Conservation (phyloP, 305 asterid species). For the Ruellia speciosa region DNA sequence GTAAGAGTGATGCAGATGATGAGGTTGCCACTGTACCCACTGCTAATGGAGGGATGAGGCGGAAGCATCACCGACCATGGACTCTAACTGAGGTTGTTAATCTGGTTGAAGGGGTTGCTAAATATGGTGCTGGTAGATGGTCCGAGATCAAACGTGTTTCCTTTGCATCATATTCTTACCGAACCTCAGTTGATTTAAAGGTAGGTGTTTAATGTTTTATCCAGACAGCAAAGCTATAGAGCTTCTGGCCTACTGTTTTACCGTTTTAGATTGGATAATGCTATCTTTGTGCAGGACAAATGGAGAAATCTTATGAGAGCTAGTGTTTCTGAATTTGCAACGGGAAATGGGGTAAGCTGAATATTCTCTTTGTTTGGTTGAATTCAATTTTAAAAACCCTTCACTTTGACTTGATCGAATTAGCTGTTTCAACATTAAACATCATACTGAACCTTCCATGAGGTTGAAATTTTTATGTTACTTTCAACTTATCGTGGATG, state of each 20-base stretch:
- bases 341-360: constrained; percentile 58
- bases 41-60: constrained; percentile 65
- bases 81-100: constrained; percentile 79
- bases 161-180: constrained; percentile 74
- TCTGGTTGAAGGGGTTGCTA: constrained; percentile 90
- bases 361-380: constrained; percentile 11
- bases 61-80: constrained; percentile 99
- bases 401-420: constrained; percentile 12
- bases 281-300: constrained; percentile 57
- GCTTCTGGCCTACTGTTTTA: not conserved
- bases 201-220: constrained; percentile 30
- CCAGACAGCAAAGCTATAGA: constrained; percentile 2
- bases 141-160: constrained; percentile 84
- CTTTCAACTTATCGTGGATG: not conserved
- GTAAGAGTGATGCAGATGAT: constrained; percentile 51
- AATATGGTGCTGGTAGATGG: constrained; percentile 87
- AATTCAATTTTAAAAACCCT: constrained; percentile 12
- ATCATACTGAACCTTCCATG: not conserved
- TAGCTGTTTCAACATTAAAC: constrained; percentile 6
- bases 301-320: constrained; percentile 96
- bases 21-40: constrained; percentile 37
- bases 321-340: constrained; percentile 61
- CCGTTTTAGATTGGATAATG: constrained; percentile 12
- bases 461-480: not conserved
- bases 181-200: constrained; percentile 97